Base-by-base conservation (phyloP, 208 protist genomes). In the Spongospora subterranea region DNA sequence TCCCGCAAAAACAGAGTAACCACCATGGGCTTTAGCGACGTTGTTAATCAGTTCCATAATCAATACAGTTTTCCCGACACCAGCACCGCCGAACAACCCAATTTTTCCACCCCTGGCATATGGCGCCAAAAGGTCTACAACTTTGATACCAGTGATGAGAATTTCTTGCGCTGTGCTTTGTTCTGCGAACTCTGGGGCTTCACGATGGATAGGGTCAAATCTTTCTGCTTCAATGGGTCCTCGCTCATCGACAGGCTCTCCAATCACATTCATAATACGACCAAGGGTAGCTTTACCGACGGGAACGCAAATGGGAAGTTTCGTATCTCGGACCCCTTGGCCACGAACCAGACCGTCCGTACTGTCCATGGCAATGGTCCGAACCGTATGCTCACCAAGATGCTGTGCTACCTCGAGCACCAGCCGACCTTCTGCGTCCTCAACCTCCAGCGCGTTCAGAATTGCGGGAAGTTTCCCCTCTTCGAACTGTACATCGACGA, bases 41-140 rank as follows among this genome's bases (percentile, higher is more conserved):
- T 99, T 99, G 97, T 99, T 99, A 94, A 99, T 99, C 46, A 99
- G 95, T 95, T 99, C 98, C 97, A 98, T 99, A 95, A 99, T 99
- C 88, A 99, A 96, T 41, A 98, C 97, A 90, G 97, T 99, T 95
- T 99, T 99, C 93, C 98, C 98, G 92, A 99, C 98, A 96, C 98
- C 98, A 90, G 98, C 98, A 96, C 97, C 98, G 93, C 98, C 98
- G 94, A 99, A 99, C 54, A 99, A 96, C 92, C 98, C 98, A 95
- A 99, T 99, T 96, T 99, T 99, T 91, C 98, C 98, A 94, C 98
- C 98, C 94, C 98, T 98, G 92, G 97, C 97, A 95, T 99, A 99
- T 39, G 98, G 98, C 77, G 98, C 95, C 89, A 99, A 96, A 11
- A 99, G 93, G 94, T 99, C 98, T 91, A 99, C 97, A 93, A 99